A percentile compares a stretch with the other conserved stretches of the same genome.
Evolutionary conservation across 2,329 filamentous ascomycete genomes (phyloP).

Genomic region (Aspergillus latus): DNA sequence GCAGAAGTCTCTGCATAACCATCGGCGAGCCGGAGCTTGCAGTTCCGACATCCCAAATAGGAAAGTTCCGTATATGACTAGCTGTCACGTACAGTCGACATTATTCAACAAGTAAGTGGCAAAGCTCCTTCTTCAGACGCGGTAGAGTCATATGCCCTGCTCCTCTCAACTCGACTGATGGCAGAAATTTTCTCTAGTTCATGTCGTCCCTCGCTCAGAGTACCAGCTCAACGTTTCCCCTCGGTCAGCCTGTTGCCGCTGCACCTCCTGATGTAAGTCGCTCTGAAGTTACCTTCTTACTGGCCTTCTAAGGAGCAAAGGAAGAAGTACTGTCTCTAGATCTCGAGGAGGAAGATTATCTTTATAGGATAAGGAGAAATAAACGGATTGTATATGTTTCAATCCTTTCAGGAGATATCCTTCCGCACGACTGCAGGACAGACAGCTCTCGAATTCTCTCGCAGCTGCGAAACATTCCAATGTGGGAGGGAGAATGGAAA

Average conservation of each 20-base stretch:
- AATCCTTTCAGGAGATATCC: conserved; percentile 11
- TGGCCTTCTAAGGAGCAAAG: background rate
- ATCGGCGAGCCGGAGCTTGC: too few species aligned
- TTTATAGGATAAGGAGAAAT: conserved; percentile 15
- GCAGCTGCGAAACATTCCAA: conserved; percentile 11
- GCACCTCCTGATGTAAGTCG: background rate
- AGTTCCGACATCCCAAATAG: too few species aligned
- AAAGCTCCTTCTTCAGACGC: too few species aligned
- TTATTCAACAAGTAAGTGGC: too few species aligned
- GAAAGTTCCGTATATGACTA: too few species aligned
- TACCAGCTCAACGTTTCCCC: too few species aligned
- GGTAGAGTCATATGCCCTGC: too few species aligned
- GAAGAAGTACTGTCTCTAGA: conserved; percentile 15
- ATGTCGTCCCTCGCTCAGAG: too few species aligned
- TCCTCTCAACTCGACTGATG: too few species aligned
- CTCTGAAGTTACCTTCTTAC: background rate
- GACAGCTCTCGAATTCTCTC: conserved; percentile 9
- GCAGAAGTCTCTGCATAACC: too few species aligned
- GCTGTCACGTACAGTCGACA: too few species aligned
- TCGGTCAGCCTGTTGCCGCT: background rate
- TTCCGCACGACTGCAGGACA: conserved; percentile 11
- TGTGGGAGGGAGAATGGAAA: conserved; percentile 18
- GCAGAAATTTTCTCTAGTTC: too few species aligned
- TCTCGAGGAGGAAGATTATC: conserved; percentile 17
- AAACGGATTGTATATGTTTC: conserved; percentile 16